Evolutionary conservation across 768 basidiomycete species (phyloP), one percentile per base, ranked within the genome.

Genomic region (Amanita subjunquillea): DNA sequence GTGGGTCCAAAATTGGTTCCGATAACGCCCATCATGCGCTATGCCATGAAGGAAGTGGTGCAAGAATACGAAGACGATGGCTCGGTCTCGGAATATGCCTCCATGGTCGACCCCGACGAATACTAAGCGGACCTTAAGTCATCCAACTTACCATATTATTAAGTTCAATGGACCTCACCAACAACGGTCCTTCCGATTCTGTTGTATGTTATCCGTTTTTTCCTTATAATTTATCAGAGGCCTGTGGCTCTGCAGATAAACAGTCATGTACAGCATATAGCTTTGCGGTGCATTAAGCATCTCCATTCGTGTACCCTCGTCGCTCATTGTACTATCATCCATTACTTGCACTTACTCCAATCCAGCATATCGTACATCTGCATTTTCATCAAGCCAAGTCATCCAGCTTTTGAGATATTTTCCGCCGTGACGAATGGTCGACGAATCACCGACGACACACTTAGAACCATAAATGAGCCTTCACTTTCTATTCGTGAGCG

Each of bases 391-490:
- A 10, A 98, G 68, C 91, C 92, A 98, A 3, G 72, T 69, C 58
- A 96, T 78, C 96, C 96, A 99, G 55, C 78, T 79, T 65, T 88
- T 91, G 36, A 99, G 67, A 67, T 88, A 98, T 38, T 72, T 62
- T 22, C 89, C 82, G 4, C 95, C 95, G 59, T 94, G 85, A 30
- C 76, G 72, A 3, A 98, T 85, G 0, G 95, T 98, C 1, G 85
- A 86, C 0, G 92, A 94, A 64, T 99, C 96, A 1, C 96, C 96
- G 0, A 99, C 80, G 2, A 99, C 68, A 59, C 92, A 95, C 91
- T 95, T 53, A 15, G 44, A 4, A 17, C 7, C 8, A 10, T 32
- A 29, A 49, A 25, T 44, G 51, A 55, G 50, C 42, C 7, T 27
- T 41, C 7, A 34, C 15, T 9, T 27, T 15, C 20, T 15, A 17